These are phyloP conservation scores for Filobasidium floriforme DNA, from an alignment of 768 basidiomycete species.

Conservation along the genomic window DNA sequence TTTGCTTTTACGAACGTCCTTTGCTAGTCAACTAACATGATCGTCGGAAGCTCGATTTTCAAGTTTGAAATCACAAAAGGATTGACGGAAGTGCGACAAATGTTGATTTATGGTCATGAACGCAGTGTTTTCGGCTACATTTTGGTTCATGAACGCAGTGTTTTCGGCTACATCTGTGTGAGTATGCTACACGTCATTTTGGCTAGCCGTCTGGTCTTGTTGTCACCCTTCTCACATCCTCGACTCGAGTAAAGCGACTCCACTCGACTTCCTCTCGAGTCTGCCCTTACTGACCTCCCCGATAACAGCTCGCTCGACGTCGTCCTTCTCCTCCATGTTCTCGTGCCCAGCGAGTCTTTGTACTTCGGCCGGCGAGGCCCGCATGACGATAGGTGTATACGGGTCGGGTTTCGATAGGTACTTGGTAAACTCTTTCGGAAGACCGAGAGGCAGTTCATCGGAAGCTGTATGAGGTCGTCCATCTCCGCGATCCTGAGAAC, in stretches of 20 bases:
- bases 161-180: too few species aligned
- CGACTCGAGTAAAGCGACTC: slow-evolving; percentile 1
- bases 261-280: neutral
- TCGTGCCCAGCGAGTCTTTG: neutral
- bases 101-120: too few species aligned
- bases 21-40: too few species aligned
- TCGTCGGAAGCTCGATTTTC: too few species aligned
- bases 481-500: slow-evolving; percentile 38
- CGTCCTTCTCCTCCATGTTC: neutral
- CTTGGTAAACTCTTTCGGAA: slow-evolving; percentile 34
- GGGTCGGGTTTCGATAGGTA: slow-evolving; percentile 29
- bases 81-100: too few species aligned
- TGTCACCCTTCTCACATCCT: neutral
- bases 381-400: slow-evolving; percentile 13
- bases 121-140: too few species aligned
- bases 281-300: neutral
- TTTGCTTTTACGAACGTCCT: too few species aligned
- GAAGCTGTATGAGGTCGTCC: slow-evolving; percentile 26
- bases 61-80: too few species aligned
- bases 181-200: too few species aligned
- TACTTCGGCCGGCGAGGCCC: slow-evolving; percentile 1
- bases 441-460: slow-evolving; percentile 34
- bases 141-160: too few species aligned
- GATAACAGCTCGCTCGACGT: slow-evolving; percentile 16
- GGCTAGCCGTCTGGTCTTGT: too few species aligned